Evolutionary conservation across 305 asterid species (phyloP).

Genomic region (Solanum hybrid): DNA sequence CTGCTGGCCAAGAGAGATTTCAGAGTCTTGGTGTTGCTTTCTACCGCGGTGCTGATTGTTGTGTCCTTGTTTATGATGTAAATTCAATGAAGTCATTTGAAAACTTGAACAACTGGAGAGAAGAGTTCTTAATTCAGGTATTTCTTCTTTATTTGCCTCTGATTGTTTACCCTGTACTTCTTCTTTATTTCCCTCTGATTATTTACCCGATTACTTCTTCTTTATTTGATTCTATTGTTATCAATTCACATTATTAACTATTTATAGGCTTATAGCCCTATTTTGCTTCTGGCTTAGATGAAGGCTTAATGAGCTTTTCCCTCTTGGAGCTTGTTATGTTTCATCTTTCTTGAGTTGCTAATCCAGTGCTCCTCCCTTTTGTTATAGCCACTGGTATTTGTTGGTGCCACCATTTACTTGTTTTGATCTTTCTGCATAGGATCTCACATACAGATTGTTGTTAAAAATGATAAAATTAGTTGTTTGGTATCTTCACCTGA

Average conservation of each 20-base stretch:
- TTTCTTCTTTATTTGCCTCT: background rate
- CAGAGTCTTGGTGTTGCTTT: constrained; percentile 98
- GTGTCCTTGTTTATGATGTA: constrained; percentile 88
- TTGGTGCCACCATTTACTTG: background rate
- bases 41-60: constrained; percentile 97
- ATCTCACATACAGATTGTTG: background rate
- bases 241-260: background rate
- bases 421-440: background rate
- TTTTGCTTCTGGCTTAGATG: background rate
- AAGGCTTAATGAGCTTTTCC: background rate
- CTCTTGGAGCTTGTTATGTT: background rate
- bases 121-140: constrained; percentile 94
- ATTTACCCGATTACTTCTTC: constrained; percentile 32
- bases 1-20: constrained; percentile 96
- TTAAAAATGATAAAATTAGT: background rate
- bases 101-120: constrained; percentile 88
- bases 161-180: constrained; percentile 36
- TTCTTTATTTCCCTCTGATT: background rate
- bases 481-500: background rate
- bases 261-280: background rate
- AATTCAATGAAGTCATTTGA: constrained; percentile 89
- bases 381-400: background rate
- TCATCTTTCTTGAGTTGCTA: background rate
- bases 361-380: background rate
- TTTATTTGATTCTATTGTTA: background rate